Evolutionary conservation across 306 rosid genomes (phyloP).

Genomic region (Castanopsis chinensis): DNA sequence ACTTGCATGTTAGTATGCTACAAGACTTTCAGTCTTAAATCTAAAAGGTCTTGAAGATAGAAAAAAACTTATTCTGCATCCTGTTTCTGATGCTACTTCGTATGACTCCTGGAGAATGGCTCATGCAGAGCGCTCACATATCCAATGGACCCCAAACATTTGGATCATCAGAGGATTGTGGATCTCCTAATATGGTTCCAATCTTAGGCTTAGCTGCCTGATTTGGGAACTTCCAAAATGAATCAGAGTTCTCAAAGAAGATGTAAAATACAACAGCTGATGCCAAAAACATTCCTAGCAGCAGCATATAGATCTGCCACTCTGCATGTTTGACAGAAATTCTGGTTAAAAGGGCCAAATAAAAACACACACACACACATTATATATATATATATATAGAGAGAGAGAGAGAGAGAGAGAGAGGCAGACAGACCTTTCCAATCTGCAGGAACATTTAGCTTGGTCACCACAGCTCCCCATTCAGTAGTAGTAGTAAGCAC

Average conservation of each 20-base stretch:
- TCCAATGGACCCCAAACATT: slow-evolving; percentile 64
- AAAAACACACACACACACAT: not conserved
- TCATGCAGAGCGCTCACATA: slow-evolving; percentile 45
- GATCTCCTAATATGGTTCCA: slow-evolving; percentile 41
- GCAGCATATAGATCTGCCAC: slow-evolving; percentile 94
- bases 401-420: not conserved
- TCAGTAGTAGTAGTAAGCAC: slow-evolving; percentile 67
- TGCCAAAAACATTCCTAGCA: slow-evolving; percentile 65
- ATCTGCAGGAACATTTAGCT: slow-evolving; percentile 84
- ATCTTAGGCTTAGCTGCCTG: slow-evolving; percentile 60
- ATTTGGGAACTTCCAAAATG: slow-evolving; percentile 87
- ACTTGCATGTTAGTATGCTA: not conserved
- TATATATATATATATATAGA: too few species aligned
- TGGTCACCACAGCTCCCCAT: slow-evolving; percentile 92
- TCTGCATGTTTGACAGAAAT: slow-evolving; percentile 59
- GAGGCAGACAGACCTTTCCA: slow-evolving; percentile 78
- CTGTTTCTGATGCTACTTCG: slow-evolving; percentile 12
- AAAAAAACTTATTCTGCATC: slow-evolving; percentile 13
- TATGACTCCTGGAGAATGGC: slow-evolving; percentile 1
- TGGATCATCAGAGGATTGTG: slow-evolving; percentile 60
- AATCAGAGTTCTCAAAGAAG: slow-evolving; percentile 83
- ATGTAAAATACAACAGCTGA: slow-evolving; percentile 74
- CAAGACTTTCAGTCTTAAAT: slow-evolving; percentile 7
- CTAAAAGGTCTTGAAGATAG: slow-evolving; percentile 19
- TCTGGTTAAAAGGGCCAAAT: not conserved